Evolutionary conservation across 306 rosid species (phyloP).

Genomic region (Purshia tridentata): DNA sequence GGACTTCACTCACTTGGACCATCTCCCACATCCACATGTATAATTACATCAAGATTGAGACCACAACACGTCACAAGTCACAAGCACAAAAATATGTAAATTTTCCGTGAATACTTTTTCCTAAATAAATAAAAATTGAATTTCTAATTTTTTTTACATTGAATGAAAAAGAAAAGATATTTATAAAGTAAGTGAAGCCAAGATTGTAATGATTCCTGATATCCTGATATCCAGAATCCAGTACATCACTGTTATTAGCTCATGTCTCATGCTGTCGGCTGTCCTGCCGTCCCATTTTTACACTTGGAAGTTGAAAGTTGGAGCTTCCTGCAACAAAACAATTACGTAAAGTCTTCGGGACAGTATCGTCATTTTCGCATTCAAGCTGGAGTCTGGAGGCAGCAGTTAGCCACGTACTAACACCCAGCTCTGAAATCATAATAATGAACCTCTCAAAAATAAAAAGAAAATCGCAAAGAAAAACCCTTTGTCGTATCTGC

Average conservation of each 20-base stretch:
- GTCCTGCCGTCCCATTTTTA: neutral
- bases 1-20: too few relatives aligned
- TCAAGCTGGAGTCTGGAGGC: neutral
- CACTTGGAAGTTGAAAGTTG: neutral
- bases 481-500: slow-evolving; percentile 12
- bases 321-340: neutral
- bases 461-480: neutral
- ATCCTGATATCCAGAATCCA: neutral
- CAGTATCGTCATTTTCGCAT: neutral
- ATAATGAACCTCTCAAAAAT: neutral
- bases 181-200: too few relatives aligned
- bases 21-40: too few relatives aligned
- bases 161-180: too few relatives aligned
- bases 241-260: neutral
- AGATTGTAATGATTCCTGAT: too few relatives aligned
- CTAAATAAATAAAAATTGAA: too few relatives aligned
- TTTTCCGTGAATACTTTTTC: too few relatives aligned
- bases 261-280: too few relatives aligned
- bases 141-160: too few relatives aligned
- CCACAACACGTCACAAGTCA: too few relatives aligned
- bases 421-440: neutral
- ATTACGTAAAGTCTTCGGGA: slow-evolving; percentile 26
- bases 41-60: too few relatives aligned
- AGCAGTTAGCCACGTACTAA: slow-evolving; percentile 9
- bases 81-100: too few relatives aligned